Evolutionary conservation across 768 basidiomycete species (phyloP), one percentile per base, ranked within the genome.

Genomic region (Leccinum sublutescens): DNA sequence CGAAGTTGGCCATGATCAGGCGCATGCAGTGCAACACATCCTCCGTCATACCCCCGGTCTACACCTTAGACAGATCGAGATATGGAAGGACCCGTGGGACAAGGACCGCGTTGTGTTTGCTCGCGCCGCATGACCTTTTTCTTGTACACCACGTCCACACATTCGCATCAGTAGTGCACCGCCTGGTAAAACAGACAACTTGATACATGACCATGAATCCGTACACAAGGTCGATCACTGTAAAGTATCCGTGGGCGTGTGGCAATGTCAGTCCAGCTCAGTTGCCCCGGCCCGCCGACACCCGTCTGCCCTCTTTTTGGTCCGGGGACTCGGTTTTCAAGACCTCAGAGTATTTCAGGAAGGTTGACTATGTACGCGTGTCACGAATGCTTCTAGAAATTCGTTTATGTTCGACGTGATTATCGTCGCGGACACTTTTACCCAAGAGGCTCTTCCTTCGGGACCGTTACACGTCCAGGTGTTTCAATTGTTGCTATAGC

Each of bases 31-130:
- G 19, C 70, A 80, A 56, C 64, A 67, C 2, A 84, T 95, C 52
- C 77, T 95, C 64, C 73, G 70, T 56, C 57, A 71, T 15, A 76
- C 76, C n/a, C 81, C 79, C 47, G 68, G 75, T 40, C 69, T 91
- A 50, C 66, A 64, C 0, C 52, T 61, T 66, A 73, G 36, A 80
- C 84, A 5, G 82, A 40, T 58, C 1, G 62, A 88, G 66, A 80
- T 91, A 38, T 95, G 92, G 93, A 70, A 72, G 60, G 94, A 95
- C 73, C 88, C 87, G 60, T 95, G 87, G 86, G 85, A 83, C 50
- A 83, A 82, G 63, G 80, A 87, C 59, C 83, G 93, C 62, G 85
- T 88, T 51, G 87, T 95, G 15, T 70, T 90, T 61, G 88, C 78
- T 23, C 78, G 69, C 68, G 72, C n/a, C 59, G 57, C 72, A 65